Conservation (phyloP, 345 rosid genomes). For the Syzygium aqueum region DNA sequence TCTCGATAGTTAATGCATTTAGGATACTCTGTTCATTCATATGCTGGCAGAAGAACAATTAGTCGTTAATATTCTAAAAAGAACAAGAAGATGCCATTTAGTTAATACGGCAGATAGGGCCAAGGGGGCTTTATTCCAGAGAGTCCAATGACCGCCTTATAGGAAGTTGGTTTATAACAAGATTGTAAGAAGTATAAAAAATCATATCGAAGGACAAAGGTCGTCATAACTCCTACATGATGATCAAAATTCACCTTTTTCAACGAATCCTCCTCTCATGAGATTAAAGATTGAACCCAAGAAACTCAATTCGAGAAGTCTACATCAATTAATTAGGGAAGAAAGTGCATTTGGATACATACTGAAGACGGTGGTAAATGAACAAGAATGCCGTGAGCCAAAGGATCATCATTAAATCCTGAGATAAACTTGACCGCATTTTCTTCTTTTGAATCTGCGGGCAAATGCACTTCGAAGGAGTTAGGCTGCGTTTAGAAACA, state of each 20-base stretch:
- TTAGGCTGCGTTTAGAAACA: too few species aligned
- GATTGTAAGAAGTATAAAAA: neutral
- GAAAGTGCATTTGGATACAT: slow-evolving; percentile 13
- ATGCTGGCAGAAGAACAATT: slow-evolving; percentile 35
- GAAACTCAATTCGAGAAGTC: neutral
- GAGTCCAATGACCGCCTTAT: neutral
- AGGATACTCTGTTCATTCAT: slow-evolving; percentile 68
- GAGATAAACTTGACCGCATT: slow-evolving; percentile 54
- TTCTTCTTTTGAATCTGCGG: slow-evolving; percentile 51
- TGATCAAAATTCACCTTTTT: neutral
- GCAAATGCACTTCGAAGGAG: slow-evolving; percentile 52
- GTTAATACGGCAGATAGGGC: neutral
- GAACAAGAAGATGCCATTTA: neutral
- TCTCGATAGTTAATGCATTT: slow-evolving; percentile 67
- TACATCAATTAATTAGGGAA: neutral
- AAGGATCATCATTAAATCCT: slow-evolving; percentile 52
- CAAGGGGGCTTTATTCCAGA: neutral
- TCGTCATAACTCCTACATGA: neutral
- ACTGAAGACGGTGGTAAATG: slow-evolving; percentile 80
- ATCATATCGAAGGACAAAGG: neutral
- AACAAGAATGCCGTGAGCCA: slow-evolving; percentile 86
- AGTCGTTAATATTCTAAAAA: neutral
- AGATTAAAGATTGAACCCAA: neutral
- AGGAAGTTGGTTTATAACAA: neutral
- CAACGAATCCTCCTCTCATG: neutral